These are phyloP conservation scores for Penicillium maclennaniae DNA, from an alignment of 495 filamentous ascomycete genomes.

Conservation along the genomic window DNA sequence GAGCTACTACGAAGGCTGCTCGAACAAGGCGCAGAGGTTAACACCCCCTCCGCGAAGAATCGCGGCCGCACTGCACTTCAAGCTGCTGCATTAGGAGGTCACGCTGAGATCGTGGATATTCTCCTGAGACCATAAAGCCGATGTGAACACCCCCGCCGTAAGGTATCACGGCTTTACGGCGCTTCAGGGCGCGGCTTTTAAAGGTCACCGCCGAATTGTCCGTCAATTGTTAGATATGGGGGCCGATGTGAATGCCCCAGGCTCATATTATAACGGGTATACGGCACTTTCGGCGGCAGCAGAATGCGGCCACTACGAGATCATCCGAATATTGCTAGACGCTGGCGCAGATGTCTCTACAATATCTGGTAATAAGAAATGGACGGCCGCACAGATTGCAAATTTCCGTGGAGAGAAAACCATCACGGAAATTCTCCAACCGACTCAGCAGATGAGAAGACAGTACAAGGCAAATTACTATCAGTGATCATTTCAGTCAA, in stretches of 20 bases:
- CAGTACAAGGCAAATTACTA: no score
- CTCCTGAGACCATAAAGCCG: neutral
- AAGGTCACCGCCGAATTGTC: neutral
- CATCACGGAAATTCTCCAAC: neutral
- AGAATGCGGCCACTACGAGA: slow-evolving; percentile 7
- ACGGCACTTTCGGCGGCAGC: slow-evolving; percentile 10
- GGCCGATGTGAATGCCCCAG: slow-evolving; percentile 7
- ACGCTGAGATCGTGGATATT: slow-evolving; percentile 4
- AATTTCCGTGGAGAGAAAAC: slow-evolving; percentile 1
- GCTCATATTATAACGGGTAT: slow-evolving; percentile 8
- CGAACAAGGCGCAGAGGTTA: slow-evolving; percentile 25
- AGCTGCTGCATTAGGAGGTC: slow-evolving; percentile 12
- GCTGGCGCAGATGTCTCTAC: slow-evolving; percentile 6
- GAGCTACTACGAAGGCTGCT: slow-evolving; percentile 27
- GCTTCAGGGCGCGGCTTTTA: slow-evolving; percentile 5
- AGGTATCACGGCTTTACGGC: slow-evolving; percentile 8
- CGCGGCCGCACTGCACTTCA: slow-evolving; percentile 23
- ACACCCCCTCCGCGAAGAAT: slow-evolving; percentile 18
- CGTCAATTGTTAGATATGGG: slow-evolving; percentile 1
- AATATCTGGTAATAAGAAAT: slow-evolving; percentile 3
- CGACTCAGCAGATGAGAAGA: neutral
- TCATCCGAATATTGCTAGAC: slow-evolving; percentile 7
- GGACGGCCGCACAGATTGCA: slow-evolving; percentile 8
- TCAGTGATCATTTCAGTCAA: no score
- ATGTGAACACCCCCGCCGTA: slow-evolving; percentile 1